These are phyloP conservation scores for Oxytropis ochrocephala DNA, from an alignment of 306 rosid species.

Conservation along the genomic window DNA sequence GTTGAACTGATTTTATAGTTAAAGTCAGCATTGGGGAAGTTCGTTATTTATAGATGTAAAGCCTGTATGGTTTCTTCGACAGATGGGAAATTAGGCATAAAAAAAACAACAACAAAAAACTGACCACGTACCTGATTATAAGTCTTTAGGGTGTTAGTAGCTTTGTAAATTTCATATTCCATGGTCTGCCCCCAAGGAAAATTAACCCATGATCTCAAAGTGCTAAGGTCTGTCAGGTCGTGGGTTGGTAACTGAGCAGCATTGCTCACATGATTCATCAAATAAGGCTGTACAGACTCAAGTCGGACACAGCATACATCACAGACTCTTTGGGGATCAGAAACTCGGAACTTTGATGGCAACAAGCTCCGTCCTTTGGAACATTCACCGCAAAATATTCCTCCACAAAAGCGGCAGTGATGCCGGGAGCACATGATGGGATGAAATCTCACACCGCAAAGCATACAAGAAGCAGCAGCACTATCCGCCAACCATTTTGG, in stretches of 20 bases:
- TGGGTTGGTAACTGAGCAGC: constrained; percentile 88
- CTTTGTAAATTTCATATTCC: constrained; percentile 94
- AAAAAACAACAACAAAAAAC: neutral
- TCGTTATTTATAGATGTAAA: neutral
- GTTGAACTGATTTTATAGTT: neutral
- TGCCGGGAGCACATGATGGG: constrained; percentile 92
- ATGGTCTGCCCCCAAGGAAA: constrained; percentile 95
- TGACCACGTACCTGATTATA: constrained; percentile 48
- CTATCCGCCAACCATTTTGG: constrained; percentile 97
- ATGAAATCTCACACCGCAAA: constrained; percentile 86
- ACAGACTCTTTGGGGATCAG: constrained; percentile 86
- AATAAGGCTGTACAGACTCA: constrained; percentile 77
- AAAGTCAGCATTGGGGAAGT: neutral
- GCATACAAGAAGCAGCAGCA: constrained; percentile 86
- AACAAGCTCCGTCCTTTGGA: constrained; percentile 82
- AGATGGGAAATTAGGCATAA: constrained; percentile 9
- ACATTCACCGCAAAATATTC: constrained; percentile 91
- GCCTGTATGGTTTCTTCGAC: neutral
- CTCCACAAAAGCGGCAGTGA: constrained; percentile 98
- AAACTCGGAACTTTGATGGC: constrained; percentile 67
- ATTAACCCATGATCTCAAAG: constrained; percentile 88
- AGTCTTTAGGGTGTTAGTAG: constrained; percentile 62
- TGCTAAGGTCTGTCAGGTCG: constrained; percentile 90
- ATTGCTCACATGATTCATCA: constrained; percentile 89
- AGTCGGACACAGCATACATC: constrained; percentile 93